Evolutionary conservation across 2,329 filamentous ascomycete species (phyloP), one percentile per base, ranked within the genome.

Genomic region (Aspergillus spinulosporus): DNA sequence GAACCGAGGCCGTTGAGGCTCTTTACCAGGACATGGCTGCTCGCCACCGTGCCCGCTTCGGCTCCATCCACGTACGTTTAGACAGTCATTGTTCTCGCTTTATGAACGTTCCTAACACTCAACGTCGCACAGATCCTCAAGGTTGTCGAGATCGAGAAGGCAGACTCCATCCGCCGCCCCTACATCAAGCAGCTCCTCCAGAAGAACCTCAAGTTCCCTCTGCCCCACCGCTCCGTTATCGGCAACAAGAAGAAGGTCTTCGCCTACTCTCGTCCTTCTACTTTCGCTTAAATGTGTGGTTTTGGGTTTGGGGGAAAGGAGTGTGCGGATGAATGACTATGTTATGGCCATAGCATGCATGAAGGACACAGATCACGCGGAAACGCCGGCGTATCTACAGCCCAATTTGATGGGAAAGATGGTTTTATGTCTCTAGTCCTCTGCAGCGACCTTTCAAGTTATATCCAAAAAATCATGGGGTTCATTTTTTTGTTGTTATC

Each of bases 1-100:
- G 94, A 81, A 90, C 88, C 75, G 93, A 94, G 70, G 94, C 94
- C 68, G 93, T 97, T 74, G 90, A 97, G 82, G 82, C 93, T 70
- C 87, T 99, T 77, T 99, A 99, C 89, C 90, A 94, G 82, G 94
- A 99, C 84, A 97, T 99, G 94, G 92, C 94, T 71, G 93, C 95
- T 80, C 91, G 94, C 79, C 94, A 99, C 88, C 92, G 90, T 78
- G 88, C 94, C 76, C 90, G 94, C 75, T 99, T 99, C 86, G 88
- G 94, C 82, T 95, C 90, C 71, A 94, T 99, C 79, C 92, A 97
- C 87, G 93, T 97, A 92, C 66, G 92, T 84, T 66, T 6, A 34
- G 29, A 36, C 29, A 52, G 34, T 54, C 37, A 36, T 26, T 9
- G 15, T 2, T 6, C 31, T 36, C 5, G 6, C 5, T 44, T 3